Percentiles rank a stretch among this genome's conserved stretches.
These are phyloP conservation scores for Besnoitia besnoiti DNA, from an alignment of 169 alveolate genomes.

Conservation along the genomic window DNA sequence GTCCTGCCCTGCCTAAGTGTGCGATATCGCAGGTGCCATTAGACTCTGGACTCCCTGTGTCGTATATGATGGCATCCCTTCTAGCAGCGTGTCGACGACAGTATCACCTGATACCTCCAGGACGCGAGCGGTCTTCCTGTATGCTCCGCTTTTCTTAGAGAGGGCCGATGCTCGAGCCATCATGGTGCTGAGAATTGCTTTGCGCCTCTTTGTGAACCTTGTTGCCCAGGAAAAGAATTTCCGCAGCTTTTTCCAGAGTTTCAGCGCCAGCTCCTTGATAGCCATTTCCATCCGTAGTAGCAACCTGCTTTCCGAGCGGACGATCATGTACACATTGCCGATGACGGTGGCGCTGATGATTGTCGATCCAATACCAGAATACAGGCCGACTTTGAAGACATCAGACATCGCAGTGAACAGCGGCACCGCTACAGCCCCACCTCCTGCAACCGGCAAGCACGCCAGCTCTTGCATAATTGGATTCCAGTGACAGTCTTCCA, in stretches of 20 bases:
- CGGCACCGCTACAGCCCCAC: conserved; percentile 41
- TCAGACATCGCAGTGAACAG: conserved; percentile 57
- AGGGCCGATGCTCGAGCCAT: conserved; percentile 20
- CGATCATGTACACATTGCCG: neutral
- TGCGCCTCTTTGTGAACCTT: neutral
- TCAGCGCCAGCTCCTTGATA: neutral
- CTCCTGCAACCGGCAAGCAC: conserved; percentile 62
- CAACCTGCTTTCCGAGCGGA: conserved; percentile 12
- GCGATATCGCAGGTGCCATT: neutral
- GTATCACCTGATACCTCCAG: neutral
- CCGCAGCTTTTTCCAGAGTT: neutral
- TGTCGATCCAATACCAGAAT: conserved; percentile 54
- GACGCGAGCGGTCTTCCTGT: neutral
- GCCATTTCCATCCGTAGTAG: conserved; percentile 27
- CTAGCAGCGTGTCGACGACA: neutral
- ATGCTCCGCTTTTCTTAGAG: neutral
- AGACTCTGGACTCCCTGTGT: neutral
- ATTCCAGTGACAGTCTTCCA: conserved; percentile 64
- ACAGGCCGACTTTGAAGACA: conserved; percentile 64
- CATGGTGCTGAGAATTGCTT: conserved; percentile 13
- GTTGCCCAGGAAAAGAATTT: neutral
- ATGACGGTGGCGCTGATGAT: neutral
- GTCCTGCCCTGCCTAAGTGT: too few species aligned
- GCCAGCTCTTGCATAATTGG: conserved; percentile 62
- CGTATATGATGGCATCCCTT: neutral